phyloP scores from a whole-genome alignment of 805 yeast genomes.

The Yamadazyma nakazawae region DNA sequence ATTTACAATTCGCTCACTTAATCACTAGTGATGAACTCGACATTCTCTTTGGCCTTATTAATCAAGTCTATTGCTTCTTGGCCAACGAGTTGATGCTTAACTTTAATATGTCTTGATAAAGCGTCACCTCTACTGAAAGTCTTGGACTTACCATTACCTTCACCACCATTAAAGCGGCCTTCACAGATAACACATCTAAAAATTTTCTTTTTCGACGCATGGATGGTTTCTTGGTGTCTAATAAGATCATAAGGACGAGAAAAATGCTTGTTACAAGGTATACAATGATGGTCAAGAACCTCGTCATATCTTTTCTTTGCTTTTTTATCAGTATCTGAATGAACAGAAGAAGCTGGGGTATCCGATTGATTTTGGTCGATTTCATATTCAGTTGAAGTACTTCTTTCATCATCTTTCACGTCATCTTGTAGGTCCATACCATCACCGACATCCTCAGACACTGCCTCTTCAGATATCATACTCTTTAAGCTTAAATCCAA shows the following conservation, averaged over 20 bases:
- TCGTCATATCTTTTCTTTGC: conserved; percentile 17
- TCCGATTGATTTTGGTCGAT: neutral
- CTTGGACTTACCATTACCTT: conserved; percentile 48
- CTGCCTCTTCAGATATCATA: neutral
- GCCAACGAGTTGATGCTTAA: conserved; percentile 75
- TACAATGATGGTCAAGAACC: conserved; percentile 52
- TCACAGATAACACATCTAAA: conserved; percentile 46
- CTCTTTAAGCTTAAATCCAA: neutral
- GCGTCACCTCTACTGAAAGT: conserved; percentile 49
- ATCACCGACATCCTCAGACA: conserved; percentile 1
- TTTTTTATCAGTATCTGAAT: conserved; percentile 1
- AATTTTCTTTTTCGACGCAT: conserved; percentile 43
- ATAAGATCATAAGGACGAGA: conserved; percentile 61
- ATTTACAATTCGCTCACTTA: conserved; percentile 4
- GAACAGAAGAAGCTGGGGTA: neutral
- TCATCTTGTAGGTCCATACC: conserved; percentile 12
- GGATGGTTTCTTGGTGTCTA: conserved; percentile 49
- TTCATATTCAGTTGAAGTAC: neutral
- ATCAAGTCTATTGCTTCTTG: conserved; percentile 67
- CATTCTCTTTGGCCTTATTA: conserved; percentile 73
- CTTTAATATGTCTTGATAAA: conserved; percentile 53
- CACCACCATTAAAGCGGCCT: conserved; percentile 44
- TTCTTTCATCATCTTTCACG: neutral
- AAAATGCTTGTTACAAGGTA: conserved; percentile 71
- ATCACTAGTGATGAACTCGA: conserved; percentile 48